Evolutionary conservation across 2,329 filamentous ascomycete genomes (phyloP), one percentile per base, ranked within the genome.

Genomic region (Botrytis pseudocinerea): DNA sequence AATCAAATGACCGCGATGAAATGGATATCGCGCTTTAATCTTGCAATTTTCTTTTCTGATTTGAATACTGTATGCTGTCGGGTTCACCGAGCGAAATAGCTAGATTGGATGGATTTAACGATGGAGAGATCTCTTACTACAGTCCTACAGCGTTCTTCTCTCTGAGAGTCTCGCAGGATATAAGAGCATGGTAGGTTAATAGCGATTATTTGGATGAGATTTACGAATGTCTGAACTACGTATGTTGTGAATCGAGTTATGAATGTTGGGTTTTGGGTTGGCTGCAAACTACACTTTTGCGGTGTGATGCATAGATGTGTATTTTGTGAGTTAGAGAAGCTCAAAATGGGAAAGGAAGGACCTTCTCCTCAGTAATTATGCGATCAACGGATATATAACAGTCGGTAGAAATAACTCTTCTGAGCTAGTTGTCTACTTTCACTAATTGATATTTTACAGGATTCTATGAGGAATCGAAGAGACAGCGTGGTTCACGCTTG

Each of bases 171-270:
- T 4, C 8, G 44, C 35, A 4, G 62, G 25, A 1, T 12, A 12
- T 9, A 2, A 48, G 10, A 12, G 8, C 0, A 48, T 48, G 46
- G 6, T 18, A 20, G 46, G 25, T 20, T 48, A 4, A 48, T 25
- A 4, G 20, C 20, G 4, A 48, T 4, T 10, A 12, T 48, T 25
- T 25, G 46, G 9, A 8, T 4, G 0, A 9, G 7, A 2, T 22
- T 48, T 48, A 8, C 8, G 1, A 10, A 2, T 5, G 25, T 48
- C 9, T 10, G 22, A 4, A 4, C 1, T 44, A 20, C 1, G 1
- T 46, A 46, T 8, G 22, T 8, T 22, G 2, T 46, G 44, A 46
- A 9, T 20, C 22, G 8, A 46, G 18, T 6, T 46, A 22, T 18
- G 18, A 46, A 46, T 8, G 1, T 22, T 22, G 7, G 44, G 18